Evolutionary conservation across 2,329 filamentous ascomycete genomes (phyloP).

Genomic region (Colletotrichum magnum): DNA sequence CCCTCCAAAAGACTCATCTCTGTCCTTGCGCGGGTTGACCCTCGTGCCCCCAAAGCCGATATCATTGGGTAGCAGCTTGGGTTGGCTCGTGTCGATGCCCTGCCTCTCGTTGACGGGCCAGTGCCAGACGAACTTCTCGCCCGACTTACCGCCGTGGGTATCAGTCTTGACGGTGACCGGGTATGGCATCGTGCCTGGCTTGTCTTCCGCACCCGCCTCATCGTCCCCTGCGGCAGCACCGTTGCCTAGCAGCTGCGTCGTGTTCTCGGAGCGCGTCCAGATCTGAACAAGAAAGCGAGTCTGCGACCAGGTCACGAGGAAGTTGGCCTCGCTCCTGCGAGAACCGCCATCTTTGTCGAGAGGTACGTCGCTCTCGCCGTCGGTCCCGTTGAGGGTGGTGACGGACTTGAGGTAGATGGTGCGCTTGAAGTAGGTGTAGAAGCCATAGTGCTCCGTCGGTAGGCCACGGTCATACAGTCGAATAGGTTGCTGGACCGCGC

Average conservation of each 20-base stretch:
- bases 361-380: constrained; percentile 55
- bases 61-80: constrained; percentile 63
- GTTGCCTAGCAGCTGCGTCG: constrained; percentile 56
- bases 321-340: constrained; percentile 65
- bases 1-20: constrained; percentile 66
- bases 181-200: constrained; percentile 74
- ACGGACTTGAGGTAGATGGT: constrained; percentile 83
- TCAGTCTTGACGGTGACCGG: constrained; percentile 73
- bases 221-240: constrained; percentile 46
- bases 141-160: constrained; percentile 71
- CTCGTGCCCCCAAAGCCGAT: constrained; percentile 65
- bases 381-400: constrained; percentile 60
- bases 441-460: constrained; percentile 89
- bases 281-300: constrained; percentile 76
- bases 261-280: constrained; percentile 69
- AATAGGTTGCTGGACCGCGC: constrained; percentile 81
- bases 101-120: constrained; percentile 64
- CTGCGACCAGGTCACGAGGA: constrained; percentile 71
- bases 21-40: constrained; percentile 64
- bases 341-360: constrained; percentile 70
- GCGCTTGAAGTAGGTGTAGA: constrained; percentile 93
- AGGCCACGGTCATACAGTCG: constrained; percentile 88
- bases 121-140: constrained; percentile 68
- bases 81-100: constrained; percentile 59
- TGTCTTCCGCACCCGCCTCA: constrained; percentile 44